Evolutionary conservation across 352 stramenopile genomes (phyloP), one percentile per base, ranked within the genome.

Genomic region (Globisporangium apiculatum): DNA sequence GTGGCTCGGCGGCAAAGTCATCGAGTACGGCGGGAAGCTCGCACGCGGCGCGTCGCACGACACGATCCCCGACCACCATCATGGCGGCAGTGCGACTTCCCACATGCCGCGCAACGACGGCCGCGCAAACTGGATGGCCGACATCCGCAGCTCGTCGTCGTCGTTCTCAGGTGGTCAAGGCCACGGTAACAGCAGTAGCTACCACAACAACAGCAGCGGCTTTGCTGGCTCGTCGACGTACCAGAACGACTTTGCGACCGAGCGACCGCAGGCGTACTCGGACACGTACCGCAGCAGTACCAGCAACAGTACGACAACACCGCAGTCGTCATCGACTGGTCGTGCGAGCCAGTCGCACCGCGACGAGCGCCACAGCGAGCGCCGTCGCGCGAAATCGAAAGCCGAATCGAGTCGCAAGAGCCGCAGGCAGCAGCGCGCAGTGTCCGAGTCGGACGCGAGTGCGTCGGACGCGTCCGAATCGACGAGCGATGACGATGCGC

Each of bases 91-190:
- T 31, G 66, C 65, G 15, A 60, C 54, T 35, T 57, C 65, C 50
- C 65, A 86, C 24, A 69, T 75, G 66, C 73, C 79, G 41, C 60
- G 73, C 43, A 89, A 89, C 62, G 79, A 89, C 62, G 79, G 79
- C 61, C 79, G 79, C 47, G 79, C 79, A 35, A 87, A 81, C 65
- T 89, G 79, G 79, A 89, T 89, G 79, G 79, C 76, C 0, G 76
- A 89, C 57, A 89, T 89, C 55, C 76, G 79, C 18, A 81, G 66
- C 55, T 72, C 67, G 36, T 68, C 66, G 43, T 76, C 74, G 10
- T 80, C 74, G 43, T 73, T 62, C n/a, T 67, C 57, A 2, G 65
- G 57, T 36, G 54, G 14, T 14, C 52, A 55, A 4, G 49, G 58
- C 5, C 69, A 64, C 61, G 75, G 57, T 24, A 65, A 53, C 38